Percentiles rank a stretch among this genome's conserved stretches.
phyloP scores from a whole-genome alignment of 1,284 basidiomycete species.

The Ganoderma boninense region DNA sequence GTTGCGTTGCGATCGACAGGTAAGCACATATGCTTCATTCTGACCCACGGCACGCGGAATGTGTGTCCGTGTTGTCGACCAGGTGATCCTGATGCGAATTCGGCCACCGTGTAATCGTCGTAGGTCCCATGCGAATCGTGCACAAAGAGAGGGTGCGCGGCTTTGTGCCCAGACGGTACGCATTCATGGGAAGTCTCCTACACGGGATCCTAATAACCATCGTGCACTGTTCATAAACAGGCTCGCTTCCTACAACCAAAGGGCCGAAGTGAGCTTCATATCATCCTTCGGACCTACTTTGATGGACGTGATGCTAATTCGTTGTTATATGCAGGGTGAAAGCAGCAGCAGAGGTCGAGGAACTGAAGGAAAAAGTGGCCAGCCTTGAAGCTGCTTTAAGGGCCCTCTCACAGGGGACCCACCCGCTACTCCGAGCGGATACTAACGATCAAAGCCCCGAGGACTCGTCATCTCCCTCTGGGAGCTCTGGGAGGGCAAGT shows the following conservation, averaged over 20 bases:
- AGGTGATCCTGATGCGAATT: conserved; percentile 1
- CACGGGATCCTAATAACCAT: not conserved
- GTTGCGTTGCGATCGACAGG: conserved; percentile 76
- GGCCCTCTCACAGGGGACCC: conserved; percentile 54
- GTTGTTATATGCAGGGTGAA: conserved; percentile 47
- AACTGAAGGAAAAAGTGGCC: conserved; percentile 70
- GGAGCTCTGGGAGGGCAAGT: not conserved
- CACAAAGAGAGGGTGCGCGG: conserved; percentile 70
- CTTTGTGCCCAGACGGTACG: conserved; percentile 74
- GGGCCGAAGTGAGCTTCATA: conserved; percentile 47
- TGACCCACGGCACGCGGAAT: not conserved
- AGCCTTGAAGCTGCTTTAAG: conserved; percentile 63
- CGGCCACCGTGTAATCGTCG: not conserved
- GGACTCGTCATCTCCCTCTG: not conserved
- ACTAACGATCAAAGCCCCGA: not conserved
- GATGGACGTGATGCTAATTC: not conserved
- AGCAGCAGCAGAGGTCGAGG: conserved; percentile 68
- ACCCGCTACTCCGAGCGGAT: conserved; percentile 49
- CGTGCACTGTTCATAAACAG: conserved; percentile 39
- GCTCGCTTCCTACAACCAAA: conserved; percentile 65
- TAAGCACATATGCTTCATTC: conserved; percentile 34
- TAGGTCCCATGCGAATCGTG: conserved; percentile 62
- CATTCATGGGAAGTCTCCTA: not conserved
- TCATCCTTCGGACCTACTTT: not conserved
- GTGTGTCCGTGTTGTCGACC: not conserved